phyloP scores from a whole-genome alignment of 306 rosid genomes.

The Pyrus betulifolia region DNA sequence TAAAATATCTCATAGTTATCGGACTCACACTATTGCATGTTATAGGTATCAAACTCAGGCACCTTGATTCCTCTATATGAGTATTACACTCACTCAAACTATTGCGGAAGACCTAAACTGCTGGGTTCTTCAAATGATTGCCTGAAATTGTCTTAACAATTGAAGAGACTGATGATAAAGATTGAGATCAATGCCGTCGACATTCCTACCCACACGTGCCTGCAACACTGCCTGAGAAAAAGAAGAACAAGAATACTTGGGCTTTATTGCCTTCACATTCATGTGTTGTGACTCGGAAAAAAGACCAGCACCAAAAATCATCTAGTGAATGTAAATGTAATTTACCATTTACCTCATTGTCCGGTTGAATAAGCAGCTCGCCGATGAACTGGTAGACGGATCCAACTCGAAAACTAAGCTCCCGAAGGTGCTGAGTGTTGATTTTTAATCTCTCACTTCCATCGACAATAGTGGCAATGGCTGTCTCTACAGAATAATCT shows the following conservation, averaged over 20 bases:
- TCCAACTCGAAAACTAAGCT: conserved; percentile 52
- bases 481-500: conserved; percentile 56
- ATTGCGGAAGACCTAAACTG: background rate
- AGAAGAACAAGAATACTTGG: conserved; percentile 14
- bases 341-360: conserved; percentile 45
- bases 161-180: conserved; percentile 72
- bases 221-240: conserved; percentile 53
- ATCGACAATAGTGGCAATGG: conserved; percentile 48
- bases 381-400: conserved; percentile 81
- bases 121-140: conserved; percentile 35
- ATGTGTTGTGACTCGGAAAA: background rate
- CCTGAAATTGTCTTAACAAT: conserved; percentile 65
- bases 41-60: too few relatives aligned
- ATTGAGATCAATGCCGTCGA: conserved; percentile 84
- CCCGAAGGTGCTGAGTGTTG: conserved; percentile 49
- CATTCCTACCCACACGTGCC: conserved; percentile 76
- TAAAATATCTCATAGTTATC: too few relatives aligned
- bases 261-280: conserved; percentile 3
- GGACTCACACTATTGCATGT: too few relatives aligned
- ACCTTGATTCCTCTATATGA: too few relatives aligned
- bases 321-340: background rate
- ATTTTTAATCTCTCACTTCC: conserved; percentile 46
- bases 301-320: background rate
- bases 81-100: too few relatives aligned
- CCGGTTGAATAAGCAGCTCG: conserved; percentile 58